A percentile compares a stretch with the other conserved stretches of the same genome.
phyloP scores from a whole-genome alignment of 1,139 yeast genomes.

The Dujonia santamariae region DNA sequence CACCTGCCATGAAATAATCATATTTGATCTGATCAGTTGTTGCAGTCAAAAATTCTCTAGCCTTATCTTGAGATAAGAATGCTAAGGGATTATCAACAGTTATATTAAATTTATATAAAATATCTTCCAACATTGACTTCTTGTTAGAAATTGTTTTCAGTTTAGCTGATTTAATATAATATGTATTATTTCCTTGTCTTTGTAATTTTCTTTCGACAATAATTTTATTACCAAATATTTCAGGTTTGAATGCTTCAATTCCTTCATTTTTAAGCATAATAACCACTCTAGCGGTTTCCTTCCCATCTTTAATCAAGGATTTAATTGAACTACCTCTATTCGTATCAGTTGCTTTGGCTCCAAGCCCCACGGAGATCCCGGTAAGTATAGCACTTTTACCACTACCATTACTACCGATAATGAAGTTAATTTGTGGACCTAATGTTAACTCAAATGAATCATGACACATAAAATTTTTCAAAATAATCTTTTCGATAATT shows the following conservation, averaged over 20 bases:
- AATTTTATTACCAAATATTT: slow-evolving; percentile 64
- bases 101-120: slow-evolving; percentile 68
- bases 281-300: slow-evolving; percentile 56
- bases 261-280: slow-evolving; percentile 66
- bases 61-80: slow-evolving; percentile 89
- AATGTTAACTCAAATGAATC: slow-evolving; percentile 70
- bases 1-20: slow-evolving; percentile 75
- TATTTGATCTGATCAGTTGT: slow-evolving; percentile 71
- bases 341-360: slow-evolving; percentile 93
- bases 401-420: slow-evolving; percentile 92
- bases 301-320: slow-evolving; percentile 77
- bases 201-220: slow-evolving; percentile 68
- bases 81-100: slow-evolving; percentile 92
- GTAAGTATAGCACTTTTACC: slow-evolving; percentile 94
- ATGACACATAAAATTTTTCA: slow-evolving; percentile 82
- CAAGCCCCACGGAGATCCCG: slow-evolving; percentile 85
- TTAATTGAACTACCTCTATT: slow-evolving; percentile 75
- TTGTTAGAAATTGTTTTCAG: slow-evolving; percentile 52
- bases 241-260: slow-evolving; percentile 59
- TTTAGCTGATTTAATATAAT: slow-evolving; percentile 48
- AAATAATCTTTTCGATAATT: slow-evolving; percentile 51
- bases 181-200: slow-evolving; percentile 46
- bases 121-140: slow-evolving; percentile 62
- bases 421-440: slow-evolving; percentile 85
- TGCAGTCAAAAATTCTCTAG: slow-evolving; percentile 81